phyloP scores from a whole-genome alignment of 2,329 filamentous ascomycete genomes.

The Colletotrichum tropicale region DNA sequence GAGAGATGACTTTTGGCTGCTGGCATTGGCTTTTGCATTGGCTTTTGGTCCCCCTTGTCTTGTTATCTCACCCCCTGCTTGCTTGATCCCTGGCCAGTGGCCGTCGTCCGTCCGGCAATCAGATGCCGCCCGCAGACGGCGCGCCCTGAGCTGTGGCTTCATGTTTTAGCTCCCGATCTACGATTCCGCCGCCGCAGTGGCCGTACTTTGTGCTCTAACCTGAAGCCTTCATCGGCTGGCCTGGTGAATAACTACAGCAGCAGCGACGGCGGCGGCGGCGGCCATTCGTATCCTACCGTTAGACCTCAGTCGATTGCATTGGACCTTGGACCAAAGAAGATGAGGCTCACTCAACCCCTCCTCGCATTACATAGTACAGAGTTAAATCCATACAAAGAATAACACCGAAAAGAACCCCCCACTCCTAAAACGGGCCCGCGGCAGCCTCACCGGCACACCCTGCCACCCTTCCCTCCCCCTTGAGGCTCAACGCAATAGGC shows the following conservation, averaged over 20 bases:
- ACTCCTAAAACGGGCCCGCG: background rate
- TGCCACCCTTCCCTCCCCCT: background rate
- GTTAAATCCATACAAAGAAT: background rate
- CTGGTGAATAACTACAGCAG: background rate
- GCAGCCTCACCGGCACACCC: background rate
- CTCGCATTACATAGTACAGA: background rate
- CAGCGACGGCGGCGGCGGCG: background rate
- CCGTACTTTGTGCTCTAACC: background rate
- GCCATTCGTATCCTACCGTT: background rate
- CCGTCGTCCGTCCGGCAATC: conserved; percentile 11
- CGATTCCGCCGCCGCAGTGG: background rate
- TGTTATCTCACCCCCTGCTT: background rate
- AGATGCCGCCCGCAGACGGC: conserved; percentile 1
- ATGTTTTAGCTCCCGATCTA: background rate
- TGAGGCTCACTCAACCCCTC: background rate
- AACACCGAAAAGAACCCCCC: background rate
- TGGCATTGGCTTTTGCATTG: background rate
- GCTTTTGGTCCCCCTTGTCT: background rate
- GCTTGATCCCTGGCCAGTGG: conserved; percentile 3
- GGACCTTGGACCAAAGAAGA: background rate
- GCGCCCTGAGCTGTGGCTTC: background rate
- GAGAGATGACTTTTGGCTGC: background rate
- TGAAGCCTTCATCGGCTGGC: background rate
- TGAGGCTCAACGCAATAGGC: background rate
- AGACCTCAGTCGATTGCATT: background rate